Base-by-base conservation (phyloP, 306 rosid species). In the Fragaria ananassa region DNA sequence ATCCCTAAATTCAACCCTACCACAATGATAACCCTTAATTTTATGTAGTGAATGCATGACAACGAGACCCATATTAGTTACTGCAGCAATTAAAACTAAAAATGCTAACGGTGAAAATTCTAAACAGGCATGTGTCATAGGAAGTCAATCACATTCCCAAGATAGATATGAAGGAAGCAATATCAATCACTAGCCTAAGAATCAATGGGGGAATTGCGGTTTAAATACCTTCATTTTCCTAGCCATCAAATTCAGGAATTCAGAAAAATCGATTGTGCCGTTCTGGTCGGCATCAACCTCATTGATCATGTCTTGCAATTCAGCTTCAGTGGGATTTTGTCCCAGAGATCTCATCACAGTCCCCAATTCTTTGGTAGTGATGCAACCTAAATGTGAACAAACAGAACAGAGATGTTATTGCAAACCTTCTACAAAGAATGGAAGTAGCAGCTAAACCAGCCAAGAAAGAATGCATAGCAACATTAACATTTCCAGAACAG, bases 281-380 rank as follows among this genome's bases (percentile, higher is more conserved):
- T 80, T 80, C 68, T 80, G 79, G 11, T 80, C 79, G 68, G 79
- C 79, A 80, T 80, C 83, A 37, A 74, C 83, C 62, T 80, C 83
- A 68, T 35, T 80, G 78, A 80, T 80, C 83, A 80, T 80, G 60
- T 80, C 79, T 68, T 80, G 83, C 70, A 80, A 57, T 47, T 80
- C 83, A 74, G 79, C 83, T 60, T 74, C 79, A 2, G 79, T 74
- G 63, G 83, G 83, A 35, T 80, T 80, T 29, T 80, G 79, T 39
- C 83, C 83, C 76, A 80, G 67, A 80, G 83, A 74, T 74, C 75
- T 74, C 83, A 80, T 74, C 75, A 80, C 83, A n/a, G 79, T 80
- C 13, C 83, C 83, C 79, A 80, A 68, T 57, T 80, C 83, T 60
- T 74, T 74, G 47, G 79, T 80, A 39, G 79, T 80, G 56, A 80